Evolutionary conservation across 2,329 filamentous ascomycete genomes (phyloP), one percentile per base, ranked within the genome.

Genomic region (Akanthomyces uredinophilus): DNA sequence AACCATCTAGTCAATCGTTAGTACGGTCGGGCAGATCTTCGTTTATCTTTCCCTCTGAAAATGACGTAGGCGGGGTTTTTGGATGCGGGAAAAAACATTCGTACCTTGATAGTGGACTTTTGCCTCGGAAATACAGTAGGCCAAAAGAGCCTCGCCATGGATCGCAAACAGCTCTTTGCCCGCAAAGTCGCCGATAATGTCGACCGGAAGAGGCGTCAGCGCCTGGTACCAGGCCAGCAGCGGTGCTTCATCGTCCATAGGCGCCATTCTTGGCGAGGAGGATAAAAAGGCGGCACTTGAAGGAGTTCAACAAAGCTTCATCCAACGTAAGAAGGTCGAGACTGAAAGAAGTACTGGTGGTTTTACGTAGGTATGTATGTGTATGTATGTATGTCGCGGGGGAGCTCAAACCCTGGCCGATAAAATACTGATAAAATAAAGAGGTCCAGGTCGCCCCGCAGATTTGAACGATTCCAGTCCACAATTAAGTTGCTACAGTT

Each of bases 171-270:
- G 78, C 69, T 91, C 89, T 64, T 84, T 85, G 24, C 90, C 89
- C 4, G 87, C 88, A 73, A 90, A 92, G 70, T 92, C 90, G 46
- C 89, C 88, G 4, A 92, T 83, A 2, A 92, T 81, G 66, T 91
- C 87, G 32, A 90, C 79, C n/a, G 65, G 68, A 7, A 70, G 69
- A 3, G 74, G 69, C 16, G 54, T 65, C 22, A 65, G 37, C 3
- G 61, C 53, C 13, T 54, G 43, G 44, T 62, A 63, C 66, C 65
- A 68, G 52, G 18, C 43, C 6, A 54, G 39, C 18, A 60, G 46
- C 18, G 22, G 43, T 56, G 20, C 24, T 46, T 22, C 11, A 7
- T 56, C 43, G 5, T 47, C 27, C n/a, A 43, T 4, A 43, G 37
- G 2, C 18, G 37, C 24, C 52, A 55, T 55, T n/a, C 43, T 13